phyloP scores from a whole-genome alignment of 805 yeast genomes.

The Nakazawaea sp. region DNA sequence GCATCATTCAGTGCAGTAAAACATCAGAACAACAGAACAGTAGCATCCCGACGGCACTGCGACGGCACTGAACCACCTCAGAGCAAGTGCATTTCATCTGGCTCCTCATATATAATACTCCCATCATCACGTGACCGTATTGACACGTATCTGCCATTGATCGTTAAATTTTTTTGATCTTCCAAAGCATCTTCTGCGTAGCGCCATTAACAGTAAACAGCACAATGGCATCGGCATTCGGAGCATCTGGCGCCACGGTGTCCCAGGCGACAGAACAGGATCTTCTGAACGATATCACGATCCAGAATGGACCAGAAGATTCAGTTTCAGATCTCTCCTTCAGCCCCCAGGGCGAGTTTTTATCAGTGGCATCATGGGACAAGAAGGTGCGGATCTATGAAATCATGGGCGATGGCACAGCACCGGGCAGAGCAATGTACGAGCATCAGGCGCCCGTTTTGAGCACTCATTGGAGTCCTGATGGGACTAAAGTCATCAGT shows the following conservation, averaged over 20 bases:
- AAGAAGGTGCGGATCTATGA: constrained; percentile 91
- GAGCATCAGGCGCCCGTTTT: constrained; percentile 89
- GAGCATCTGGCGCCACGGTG: constrained; percentile 14
- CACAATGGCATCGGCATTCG: no score
- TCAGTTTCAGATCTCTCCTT: constrained; percentile 78
- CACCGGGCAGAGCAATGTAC: constrained; percentile 83
- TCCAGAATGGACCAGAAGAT: constrained; percentile 86
- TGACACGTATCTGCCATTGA: no score
- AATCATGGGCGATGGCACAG: constrained; percentile 62
- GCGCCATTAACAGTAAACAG: no score
- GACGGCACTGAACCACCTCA: no score
- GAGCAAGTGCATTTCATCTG: no score
- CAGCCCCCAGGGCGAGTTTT: constrained; percentile 76
- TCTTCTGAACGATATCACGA: constrained; percentile 60
- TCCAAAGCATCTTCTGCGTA: no score
- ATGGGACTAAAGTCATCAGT: constrained; percentile 81
- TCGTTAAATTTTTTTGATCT: no score
- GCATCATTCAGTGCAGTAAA: no score
- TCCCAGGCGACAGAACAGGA: constrained; percentile 48
- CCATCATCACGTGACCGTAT: no score
- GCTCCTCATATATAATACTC: no score
- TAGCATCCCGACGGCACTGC: no score
- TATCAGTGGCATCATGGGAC: constrained; percentile 91
- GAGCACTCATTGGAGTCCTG: constrained; percentile 73
- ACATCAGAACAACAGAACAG: no score